Evolutionary conservation across 2,329 filamentous ascomycete genomes (phyloP), one percentile per base, ranked within the genome.

Genomic region (Trichoderma polysporum): DNA sequence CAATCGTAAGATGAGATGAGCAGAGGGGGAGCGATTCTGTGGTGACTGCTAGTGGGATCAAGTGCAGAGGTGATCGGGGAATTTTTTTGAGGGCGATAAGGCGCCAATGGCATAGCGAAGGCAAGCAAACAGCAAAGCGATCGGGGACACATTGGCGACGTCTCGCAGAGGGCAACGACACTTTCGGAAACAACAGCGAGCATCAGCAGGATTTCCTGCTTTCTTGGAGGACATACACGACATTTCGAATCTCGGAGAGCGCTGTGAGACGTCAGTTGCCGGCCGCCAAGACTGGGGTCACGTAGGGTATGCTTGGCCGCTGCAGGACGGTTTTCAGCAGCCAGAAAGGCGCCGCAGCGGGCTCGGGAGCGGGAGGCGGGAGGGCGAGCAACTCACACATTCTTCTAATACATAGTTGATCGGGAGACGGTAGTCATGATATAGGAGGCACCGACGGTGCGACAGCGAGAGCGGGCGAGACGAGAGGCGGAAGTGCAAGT

Each of bases 181-280:
- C 7, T 17, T 37, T 6, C 27, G n/a, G 27, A 22, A 60, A 13
- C 27, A 47, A 17, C 3, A 45, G 22, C 6, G 25, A 45, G 37
- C 56, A 45, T 22, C n/a, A 19, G 31, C 12, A 58, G 25, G 54
- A 5, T 39, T 19, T 57, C 37, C 39, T 25, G 58, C 25, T 19
- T 19, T 27, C 29, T 33, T 41, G 33, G 31, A 66, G 47, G 47
- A 66, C 64, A 52, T 83, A 83, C 81, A 83, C 79, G 76, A 79
- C 80, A 82, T 83, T 83, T 79, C 79, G 79, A 77, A 83, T 79
- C 77, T 82, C 78, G 75, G 77, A 77, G 76, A 83, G 81, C 77
- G 81, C 81, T 83, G 75, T 72, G 68, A 75, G 70, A 76, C 71
- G 74, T 76, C 73, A 79, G 78, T 75, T 72, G 68, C 70, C 68